Evolutionary conservation across 176 grass and related monocot species (phyloP), one percentile per base, ranked within the genome.

Genomic region (Phoenix dactylifera): DNA sequence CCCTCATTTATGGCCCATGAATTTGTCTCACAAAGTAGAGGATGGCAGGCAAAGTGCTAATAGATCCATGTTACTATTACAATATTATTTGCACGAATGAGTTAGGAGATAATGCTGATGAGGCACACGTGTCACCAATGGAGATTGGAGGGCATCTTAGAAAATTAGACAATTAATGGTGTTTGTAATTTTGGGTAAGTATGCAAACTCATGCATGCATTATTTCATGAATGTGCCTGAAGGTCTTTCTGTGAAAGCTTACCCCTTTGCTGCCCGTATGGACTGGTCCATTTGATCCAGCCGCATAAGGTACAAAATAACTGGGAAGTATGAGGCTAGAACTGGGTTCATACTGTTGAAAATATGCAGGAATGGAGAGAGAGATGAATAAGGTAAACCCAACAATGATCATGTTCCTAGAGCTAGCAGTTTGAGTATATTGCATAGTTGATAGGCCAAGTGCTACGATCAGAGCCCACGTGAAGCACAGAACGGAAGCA

Each of bases 341-440:
- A 64, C 70, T 92, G 49, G 84, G 84, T 53, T 84, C 82, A 68
- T 92, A 92, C 52, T 90, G 87, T 51, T 98, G 93, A 75, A 98
- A 86, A 52, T 89, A 98, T 17, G 93, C 81, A 0, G 88, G 88
- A 22, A 98, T 72, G 1, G 93, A 92, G 28, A 98, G 53, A 57
- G 93, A 98, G 49, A 98, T 92, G 65, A 98, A 98, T 24, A 98
- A 77, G 17, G 93, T 98, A 77, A 98, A 98, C 18, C 88, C 93
- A 7, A 98, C 81, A n/a, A 98, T 98, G 76, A 98, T 92, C 72
- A 98, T 85, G 73, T 98, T 98, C 16, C 93, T 91, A n/a, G 93
- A 92, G 73, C 93, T 98, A 61, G 67, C 88, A 49, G 87, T 86
- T 83, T 92, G 79, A 60, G 87, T 98, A 71, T 98, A 98, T 22